Conservation (phyloP, 306 rosid species). For the Lathyrus oleraceus region DNA sequence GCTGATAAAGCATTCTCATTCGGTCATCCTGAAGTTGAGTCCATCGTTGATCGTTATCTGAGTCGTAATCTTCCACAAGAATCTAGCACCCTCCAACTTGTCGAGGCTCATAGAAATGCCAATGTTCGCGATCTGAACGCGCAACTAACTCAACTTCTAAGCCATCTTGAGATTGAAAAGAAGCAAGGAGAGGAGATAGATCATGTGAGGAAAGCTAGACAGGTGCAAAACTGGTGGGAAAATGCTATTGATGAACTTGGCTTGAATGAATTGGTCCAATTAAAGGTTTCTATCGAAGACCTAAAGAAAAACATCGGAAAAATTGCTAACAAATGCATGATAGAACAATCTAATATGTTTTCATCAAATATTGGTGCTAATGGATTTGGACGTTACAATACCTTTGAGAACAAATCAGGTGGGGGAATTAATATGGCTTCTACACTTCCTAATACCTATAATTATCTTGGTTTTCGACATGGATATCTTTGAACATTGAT, state of each 20-base stretch:
- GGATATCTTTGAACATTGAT: slow-evolving; percentile 39
- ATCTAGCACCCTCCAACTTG: slow-evolving; percentile 27
- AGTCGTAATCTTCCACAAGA: slow-evolving; percentile 32
- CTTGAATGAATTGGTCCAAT: slow-evolving; percentile 39
- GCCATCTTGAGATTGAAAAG: slow-evolving; percentile 55
- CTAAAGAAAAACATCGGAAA: slow-evolving; percentile 50
- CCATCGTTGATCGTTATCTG: slow-evolving; percentile 50
- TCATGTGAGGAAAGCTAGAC: slow-evolving; percentile 40
- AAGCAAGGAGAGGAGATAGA: slow-evolving; percentile 54
- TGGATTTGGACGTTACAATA: slow-evolving; percentile 30
- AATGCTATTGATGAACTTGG: slow-evolving; percentile 50
- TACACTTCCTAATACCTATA: slow-evolving; percentile 33
- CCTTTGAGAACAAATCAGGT: slow-evolving; percentile 32
- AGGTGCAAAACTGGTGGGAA: slow-evolving; percentile 65
- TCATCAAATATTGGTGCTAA: slow-evolving; percentile 18
- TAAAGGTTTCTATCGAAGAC: slow-evolving; percentile 53
- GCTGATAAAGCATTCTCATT: slow-evolving; percentile 68
- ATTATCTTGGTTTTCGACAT: slow-evolving; percentile 41
- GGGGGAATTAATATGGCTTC: slow-evolving; percentile 27
- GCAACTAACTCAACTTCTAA: slow-evolving; percentile 46
- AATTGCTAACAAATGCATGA: slow-evolving; percentile 40
- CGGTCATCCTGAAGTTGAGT: slow-evolving; percentile 61
- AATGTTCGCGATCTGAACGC: slow-evolving; percentile 49
- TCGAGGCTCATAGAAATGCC: slow-evolving; percentile 42
- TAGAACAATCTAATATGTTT: slow-evolving; percentile 27